These are phyloP conservation scores for Nicotiana sylvestris DNA, from an alignment of 257 asterid genomes.

Conservation along the genomic window DNA sequence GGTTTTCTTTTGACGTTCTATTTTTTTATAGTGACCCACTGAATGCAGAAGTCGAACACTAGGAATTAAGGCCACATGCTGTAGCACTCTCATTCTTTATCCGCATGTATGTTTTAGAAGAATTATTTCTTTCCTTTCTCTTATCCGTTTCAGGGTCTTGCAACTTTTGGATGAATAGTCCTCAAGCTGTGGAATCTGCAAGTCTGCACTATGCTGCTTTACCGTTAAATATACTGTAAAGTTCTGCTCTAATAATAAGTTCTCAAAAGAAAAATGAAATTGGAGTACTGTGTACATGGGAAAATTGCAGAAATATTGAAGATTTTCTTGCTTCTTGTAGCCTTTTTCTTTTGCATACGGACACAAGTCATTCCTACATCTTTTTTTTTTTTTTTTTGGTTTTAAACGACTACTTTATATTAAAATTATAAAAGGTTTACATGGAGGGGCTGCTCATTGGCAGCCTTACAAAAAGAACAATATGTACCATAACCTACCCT, in stretches of 20 bases:
- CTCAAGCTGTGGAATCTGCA: not conserved
- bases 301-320: not conserved
- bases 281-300: not conserved
- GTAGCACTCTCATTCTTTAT: not conserved
- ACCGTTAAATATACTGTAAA: not conserved
- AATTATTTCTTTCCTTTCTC: not conserved
- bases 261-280: not conserved
- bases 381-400: no score
- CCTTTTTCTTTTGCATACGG: not conserved
- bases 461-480: no score
- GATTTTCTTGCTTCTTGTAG: not conserved
- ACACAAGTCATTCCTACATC: not conserved
- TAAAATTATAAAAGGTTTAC: no score
- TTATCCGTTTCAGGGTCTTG: not conserved
- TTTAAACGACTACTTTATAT: no score
- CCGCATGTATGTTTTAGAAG: not conserved
- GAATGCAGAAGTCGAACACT: not conserved
- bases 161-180: not conserved
- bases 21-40: not conserved
- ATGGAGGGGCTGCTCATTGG: no score
- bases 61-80: not conserved
- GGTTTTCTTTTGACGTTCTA: not conserved
- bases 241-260: not conserved
- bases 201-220: not conserved
- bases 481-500: no score